Conservation (phyloP, 371 early-diverging fungal genomes). For the Rhizopus delemar region DNA sequence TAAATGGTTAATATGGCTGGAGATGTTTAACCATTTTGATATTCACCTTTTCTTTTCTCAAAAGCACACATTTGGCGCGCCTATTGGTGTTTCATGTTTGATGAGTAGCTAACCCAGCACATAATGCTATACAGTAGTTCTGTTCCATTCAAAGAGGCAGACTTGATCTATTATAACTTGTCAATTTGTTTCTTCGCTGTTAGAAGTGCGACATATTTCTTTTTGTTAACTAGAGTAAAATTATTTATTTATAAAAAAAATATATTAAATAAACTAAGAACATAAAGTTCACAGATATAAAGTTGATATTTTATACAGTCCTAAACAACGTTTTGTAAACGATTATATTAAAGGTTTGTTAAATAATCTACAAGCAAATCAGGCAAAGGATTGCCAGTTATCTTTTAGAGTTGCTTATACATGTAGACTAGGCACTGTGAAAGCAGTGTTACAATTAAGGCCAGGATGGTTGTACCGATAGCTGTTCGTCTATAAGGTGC, state of each 20-base stretch:
- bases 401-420: slow-evolving; percentile 1
- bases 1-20: too few relatives aligned
- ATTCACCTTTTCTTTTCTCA: too few relatives aligned
- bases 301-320: neutral
- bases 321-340: neutral
- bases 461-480: slow-evolving; percentile 18
- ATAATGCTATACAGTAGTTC: too few relatives aligned
- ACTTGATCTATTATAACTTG: too few relatives aligned
- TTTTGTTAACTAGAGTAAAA: neutral
- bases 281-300: neutral
- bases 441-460: slow-evolving; percentile 9
- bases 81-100: too few relatives aligned
- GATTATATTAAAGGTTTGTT: neutral
- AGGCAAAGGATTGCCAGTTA: neutral
- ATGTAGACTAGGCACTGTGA: slow-evolving; percentile 15
- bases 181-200: too few relatives aligned
- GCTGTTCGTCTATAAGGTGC: slow-evolving; percentile 28
- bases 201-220: too few relatives aligned
- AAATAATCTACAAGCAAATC: neutral
- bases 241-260: neutral
- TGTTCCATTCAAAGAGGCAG: too few relatives aligned
- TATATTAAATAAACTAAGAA: neutral
- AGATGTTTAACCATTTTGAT: too few relatives aligned
- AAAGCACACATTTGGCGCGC: too few relatives aligned
- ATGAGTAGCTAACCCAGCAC: too few relatives aligned